Evolutionary conservation across 805 yeast species (phyloP).

Genomic region (Zygosaccharomyces kombuchaensis): DNA sequence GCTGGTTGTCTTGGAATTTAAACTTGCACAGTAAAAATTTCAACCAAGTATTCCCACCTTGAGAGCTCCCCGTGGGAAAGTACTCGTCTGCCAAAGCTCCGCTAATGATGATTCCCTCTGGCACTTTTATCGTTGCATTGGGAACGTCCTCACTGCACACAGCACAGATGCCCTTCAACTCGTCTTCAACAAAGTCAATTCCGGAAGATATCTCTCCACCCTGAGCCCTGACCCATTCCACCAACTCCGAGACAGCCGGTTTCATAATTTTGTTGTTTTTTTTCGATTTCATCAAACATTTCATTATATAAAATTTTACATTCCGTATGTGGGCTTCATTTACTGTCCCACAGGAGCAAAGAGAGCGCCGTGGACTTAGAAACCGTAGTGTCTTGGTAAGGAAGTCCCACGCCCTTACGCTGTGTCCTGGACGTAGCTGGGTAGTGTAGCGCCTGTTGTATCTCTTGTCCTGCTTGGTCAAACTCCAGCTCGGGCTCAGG

Average conservation of each 20-base stretch:
- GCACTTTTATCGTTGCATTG: conserved; percentile 30
- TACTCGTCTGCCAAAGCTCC: conserved; percentile 21
- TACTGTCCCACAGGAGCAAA: conserved; percentile 7
- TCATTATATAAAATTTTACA: neutral
- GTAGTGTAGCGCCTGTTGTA: neutral
- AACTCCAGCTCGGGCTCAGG: neutral
- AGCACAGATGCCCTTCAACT: conserved; percentile 38
- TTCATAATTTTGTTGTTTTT: neutral
- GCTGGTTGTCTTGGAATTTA: conserved; percentile 34
- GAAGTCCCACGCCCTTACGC: conserved; percentile 1
- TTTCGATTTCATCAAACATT: neutral
- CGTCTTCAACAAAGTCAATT: conserved; percentile 34
- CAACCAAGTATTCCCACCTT: conserved; percentile 34
- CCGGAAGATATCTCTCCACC: conserved; percentile 36
- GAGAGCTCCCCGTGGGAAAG: conserved; percentile 18
- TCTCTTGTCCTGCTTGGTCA: neutral
- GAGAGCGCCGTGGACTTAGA: conserved; percentile 8
- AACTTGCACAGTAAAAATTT: conserved; percentile 41
- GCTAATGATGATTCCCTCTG: conserved; percentile 30
- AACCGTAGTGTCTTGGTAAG: conserved; percentile 4
- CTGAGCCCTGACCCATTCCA: conserved; percentile 38
- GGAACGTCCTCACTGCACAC: conserved; percentile 22
- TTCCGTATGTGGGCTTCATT: neutral
- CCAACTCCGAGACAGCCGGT: conserved; percentile 5
- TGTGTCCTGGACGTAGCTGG: conserved; percentile 2